Evolutionary conservation across 225 moss, liverwort and hornwort species (phyloP).

Genomic region (Marchantia paleacea): DNA sequence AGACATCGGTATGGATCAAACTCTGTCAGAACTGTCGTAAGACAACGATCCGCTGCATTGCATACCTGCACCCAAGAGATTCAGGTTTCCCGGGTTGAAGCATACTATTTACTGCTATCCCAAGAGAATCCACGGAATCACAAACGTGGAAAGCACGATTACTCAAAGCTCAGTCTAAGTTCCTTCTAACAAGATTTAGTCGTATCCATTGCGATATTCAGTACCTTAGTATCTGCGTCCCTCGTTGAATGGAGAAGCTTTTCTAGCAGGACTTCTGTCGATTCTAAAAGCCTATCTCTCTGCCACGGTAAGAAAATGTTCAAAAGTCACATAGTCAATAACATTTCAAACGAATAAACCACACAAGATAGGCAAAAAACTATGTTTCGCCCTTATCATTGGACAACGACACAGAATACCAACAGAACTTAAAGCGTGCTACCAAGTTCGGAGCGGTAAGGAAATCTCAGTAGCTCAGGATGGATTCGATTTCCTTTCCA

Average conservation of each 20-base stretch:
- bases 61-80: constrained; percentile 51
- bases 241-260: constrained; percentile 70
- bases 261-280: constrained; percentile 73
- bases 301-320: constrained; percentile 21
- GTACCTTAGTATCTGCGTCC: constrained; percentile 72
- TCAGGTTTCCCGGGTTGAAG: not conserved
- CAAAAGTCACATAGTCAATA: no score
- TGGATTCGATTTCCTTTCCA: no score
- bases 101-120: not conserved
- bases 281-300: constrained; percentile 65
- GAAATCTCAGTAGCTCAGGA: no score
- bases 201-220: not conserved
- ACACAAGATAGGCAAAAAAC: no score
- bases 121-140: not conserved
- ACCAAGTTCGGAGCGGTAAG: no score
- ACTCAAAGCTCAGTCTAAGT: not conserved
- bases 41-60: constrained; percentile 78
- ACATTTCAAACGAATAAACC: no score
- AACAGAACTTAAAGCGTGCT: no score
- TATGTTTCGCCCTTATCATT: no score
- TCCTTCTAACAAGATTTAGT: not conserved
- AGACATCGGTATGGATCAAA: constrained; percentile 85
- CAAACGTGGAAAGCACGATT: not conserved
- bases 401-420: no score
- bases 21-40: constrained; percentile 68